Conservation (phyloP, 371 early-diverging fungal genomes). For the Saksenaea vasiformis region DNA sequence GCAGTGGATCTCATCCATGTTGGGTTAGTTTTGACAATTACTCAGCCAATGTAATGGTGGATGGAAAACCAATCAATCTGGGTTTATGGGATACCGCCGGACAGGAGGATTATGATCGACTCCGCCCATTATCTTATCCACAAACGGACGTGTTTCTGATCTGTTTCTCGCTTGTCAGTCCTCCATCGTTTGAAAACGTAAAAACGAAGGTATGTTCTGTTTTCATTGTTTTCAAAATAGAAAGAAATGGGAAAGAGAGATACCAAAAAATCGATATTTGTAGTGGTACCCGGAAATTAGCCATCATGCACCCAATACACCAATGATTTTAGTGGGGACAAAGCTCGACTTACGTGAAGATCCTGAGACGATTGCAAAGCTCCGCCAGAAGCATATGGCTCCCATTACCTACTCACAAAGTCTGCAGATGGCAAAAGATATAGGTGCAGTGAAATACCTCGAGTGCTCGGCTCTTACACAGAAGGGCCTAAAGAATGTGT, state of each 20-base stretch:
- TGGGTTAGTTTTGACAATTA: constrained; percentile 76
- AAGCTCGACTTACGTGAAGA: constrained; percentile 72
- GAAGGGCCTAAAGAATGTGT: constrained; percentile 94
- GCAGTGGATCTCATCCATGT: not conserved
- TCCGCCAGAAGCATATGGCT: constrained; percentile 70
- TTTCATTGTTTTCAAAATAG: not conserved
- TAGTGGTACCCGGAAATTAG: constrained; percentile 72
- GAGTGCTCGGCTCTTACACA: constrained; percentile 89
- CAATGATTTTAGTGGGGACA: constrained; percentile 72
- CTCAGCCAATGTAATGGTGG: constrained; percentile 84
- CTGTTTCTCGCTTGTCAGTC: constrained; percentile 81
- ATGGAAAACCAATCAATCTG: constrained; percentile 80
- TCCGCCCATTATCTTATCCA: constrained; percentile 84
- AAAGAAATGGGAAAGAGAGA: not conserved
- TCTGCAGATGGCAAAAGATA: constrained; percentile 74
- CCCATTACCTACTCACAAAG: constrained; percentile 77
- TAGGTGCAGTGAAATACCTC: constrained; percentile 79
- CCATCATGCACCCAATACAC: constrained; percentile 61
- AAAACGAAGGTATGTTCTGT: constrained; percentile 65
- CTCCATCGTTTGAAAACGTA: constrained; percentile 82
- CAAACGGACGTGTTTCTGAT: constrained; percentile 90
- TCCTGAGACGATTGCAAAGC: constrained; percentile 53
- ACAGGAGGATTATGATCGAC: constrained; percentile 85
- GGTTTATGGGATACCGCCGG: constrained; percentile 95
- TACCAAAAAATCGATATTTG: not conserved